Evolutionary conservation across 1,284 basidiomycete genomes (phyloP).

Genomic region (Ganoderma boninense): DNA sequence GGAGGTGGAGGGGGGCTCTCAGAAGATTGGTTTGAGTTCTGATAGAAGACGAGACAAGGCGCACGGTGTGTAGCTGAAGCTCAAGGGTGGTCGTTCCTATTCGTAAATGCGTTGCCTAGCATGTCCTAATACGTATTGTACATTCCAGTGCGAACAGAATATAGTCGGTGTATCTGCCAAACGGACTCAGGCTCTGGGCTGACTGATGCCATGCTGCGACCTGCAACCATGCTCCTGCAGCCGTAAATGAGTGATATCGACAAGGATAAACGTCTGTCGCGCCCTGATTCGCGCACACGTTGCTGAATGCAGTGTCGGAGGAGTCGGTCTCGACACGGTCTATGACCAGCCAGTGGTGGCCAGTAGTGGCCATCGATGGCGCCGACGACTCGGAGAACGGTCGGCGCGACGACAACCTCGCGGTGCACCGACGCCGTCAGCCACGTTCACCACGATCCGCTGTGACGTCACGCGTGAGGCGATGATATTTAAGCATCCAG

Average conservation of each 20-base stretch:
- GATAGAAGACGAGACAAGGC: neutral
- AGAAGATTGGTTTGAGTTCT: slow-evolving; percentile 41
- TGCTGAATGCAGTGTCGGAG: neutral
- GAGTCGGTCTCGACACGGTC: slow-evolving; percentile 8
- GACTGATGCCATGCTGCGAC: neutral
- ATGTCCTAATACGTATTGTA: slow-evolving; percentile 22
- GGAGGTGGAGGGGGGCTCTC: slow-evolving; percentile 36
- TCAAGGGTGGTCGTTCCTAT: neutral
- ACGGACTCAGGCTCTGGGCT: neutral
- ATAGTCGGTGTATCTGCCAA: neutral
- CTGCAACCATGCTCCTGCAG: neutral
- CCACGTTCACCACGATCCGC: slow-evolving; percentile 13
- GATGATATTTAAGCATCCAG: neutral
- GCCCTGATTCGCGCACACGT: slow-evolving; percentile 4
- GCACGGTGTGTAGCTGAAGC: neutral
- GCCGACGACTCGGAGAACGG: neutral
- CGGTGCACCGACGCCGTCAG: slow-evolving; percentile 23
- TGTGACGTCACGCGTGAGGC: slow-evolving; percentile 18
- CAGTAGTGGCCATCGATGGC: neutral
- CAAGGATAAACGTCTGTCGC: neutral
- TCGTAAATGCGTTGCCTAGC: slow-evolving; percentile 10
- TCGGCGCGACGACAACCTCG: neutral
- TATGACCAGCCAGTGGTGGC: neutral
- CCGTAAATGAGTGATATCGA: neutral
- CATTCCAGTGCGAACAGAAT: neutral